Evolutionary conservation across 495 filamentous ascomycete genomes (phyloP).

Genomic region (Aeminium ludgeri): DNA sequence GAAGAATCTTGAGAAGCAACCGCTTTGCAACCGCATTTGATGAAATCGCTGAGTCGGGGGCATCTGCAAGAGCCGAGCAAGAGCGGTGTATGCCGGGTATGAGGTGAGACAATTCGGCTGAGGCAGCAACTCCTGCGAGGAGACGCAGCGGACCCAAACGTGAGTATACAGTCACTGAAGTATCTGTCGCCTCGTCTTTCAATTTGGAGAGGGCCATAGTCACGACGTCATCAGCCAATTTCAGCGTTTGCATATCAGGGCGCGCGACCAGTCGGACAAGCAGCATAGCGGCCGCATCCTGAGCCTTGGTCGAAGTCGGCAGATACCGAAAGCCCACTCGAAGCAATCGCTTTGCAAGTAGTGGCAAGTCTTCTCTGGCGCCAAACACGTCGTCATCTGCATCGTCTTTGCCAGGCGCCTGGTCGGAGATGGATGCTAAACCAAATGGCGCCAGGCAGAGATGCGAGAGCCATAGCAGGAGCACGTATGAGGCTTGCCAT

Average conservation of each 20-base stretch:
- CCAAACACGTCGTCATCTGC: conserved; percentile 25
- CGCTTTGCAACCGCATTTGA: conserved; percentile 64
- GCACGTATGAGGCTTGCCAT: conserved; percentile 83
- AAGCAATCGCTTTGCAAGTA: conserved; percentile 52
- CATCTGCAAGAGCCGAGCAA: conserved; percentile 31
- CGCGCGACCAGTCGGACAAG: conserved; percentile 66
- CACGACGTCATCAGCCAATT: conserved; percentile 47
- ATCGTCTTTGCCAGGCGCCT: conserved; percentile 6
- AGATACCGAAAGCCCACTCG: conserved; percentile 56
- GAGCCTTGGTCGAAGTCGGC: conserved; percentile 61
- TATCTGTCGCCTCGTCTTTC: conserved; percentile 4
- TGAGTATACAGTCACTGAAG: conserved; percentile 33
- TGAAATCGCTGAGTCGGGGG: conserved; percentile 16
- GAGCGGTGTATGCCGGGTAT: conserved; percentile 35
- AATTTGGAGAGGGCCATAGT: conserved; percentile 50
- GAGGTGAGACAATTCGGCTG: conserved; percentile 35
- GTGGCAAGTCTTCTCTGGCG: conserved; percentile 42
- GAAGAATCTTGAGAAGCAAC: conserved; percentile 63
- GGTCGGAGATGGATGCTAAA: conserved; percentile 63
- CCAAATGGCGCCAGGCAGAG: conserved; percentile 88
- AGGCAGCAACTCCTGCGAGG: conserved; percentile 49
- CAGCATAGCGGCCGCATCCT: conserved; percentile 67
- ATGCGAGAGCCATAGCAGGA: conserved; percentile 85
- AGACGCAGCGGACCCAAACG: conserved; percentile 62
- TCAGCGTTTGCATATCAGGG: conserved; percentile 68